These are phyloP conservation scores for Kwoniella bestiolae DNA, from an alignment of 768 basidiomycete genomes.

Conservation along the genomic window DNA sequence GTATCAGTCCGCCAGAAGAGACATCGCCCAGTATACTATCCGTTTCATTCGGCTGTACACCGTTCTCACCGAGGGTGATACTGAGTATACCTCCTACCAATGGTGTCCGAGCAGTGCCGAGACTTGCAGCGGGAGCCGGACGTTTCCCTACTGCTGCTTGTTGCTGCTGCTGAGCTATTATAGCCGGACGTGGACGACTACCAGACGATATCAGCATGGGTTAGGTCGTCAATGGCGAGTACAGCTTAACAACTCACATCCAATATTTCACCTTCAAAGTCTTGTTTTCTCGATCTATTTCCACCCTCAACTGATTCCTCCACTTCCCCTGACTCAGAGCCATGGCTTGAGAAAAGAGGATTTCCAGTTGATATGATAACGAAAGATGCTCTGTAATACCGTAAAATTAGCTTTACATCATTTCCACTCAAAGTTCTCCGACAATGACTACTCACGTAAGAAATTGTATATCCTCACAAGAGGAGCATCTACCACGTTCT, in stretches of 20 bases:
- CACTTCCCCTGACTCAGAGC: constrained; percentile 43
- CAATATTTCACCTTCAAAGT: constrained; percentile 79
- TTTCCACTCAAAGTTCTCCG: neutral
- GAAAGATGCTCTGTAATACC: constrained; percentile 16
- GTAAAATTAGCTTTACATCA: neutral
- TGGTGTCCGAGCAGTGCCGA: constrained; percentile 18
- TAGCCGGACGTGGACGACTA: constrained; percentile 22
- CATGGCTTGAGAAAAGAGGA: constrained; percentile 61
- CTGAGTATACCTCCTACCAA: constrained; percentile 72
- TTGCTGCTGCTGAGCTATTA: constrained; percentile 6
- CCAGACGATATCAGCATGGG: neutral
- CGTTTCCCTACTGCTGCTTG: constrained; percentile 19
- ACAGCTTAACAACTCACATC: constrained; percentile 65
- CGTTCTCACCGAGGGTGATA: constrained; percentile 65
- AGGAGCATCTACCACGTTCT: constrained; percentile 72
- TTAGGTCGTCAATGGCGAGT: neutral
- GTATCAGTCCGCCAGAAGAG: constrained; percentile 49
- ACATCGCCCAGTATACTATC: constrained; percentile 36
- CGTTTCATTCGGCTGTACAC: constrained; percentile 22
- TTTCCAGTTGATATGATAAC: constrained; percentile 87
- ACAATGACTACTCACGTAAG: constrained; percentile 68
- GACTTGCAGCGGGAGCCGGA: constrained; percentile 14
- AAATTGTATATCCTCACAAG: constrained; percentile 85
- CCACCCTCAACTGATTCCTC: constrained; percentile 64
- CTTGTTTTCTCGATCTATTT: constrained; percentile 71